Conservation (phyloP, 352 stramenopile genomes). For the Phytophthora ohioensis region DNA sequence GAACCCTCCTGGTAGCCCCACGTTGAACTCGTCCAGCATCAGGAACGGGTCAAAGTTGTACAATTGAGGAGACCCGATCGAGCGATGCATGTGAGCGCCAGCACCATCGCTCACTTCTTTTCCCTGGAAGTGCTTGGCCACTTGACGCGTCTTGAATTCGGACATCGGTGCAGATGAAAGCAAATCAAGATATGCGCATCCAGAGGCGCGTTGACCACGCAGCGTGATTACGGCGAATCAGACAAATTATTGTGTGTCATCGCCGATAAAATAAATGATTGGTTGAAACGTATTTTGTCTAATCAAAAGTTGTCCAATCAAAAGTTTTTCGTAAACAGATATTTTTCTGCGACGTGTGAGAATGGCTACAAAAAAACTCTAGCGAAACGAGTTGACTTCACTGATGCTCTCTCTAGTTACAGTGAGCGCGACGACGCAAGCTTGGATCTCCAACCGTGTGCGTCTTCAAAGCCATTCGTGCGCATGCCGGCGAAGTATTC, state of each 20-base stretch:
- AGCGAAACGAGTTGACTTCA: too few species aligned
- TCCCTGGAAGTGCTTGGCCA: conserved; percentile 55
- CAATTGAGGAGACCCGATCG: conserved; percentile 50
- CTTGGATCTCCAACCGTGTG: conserved; percentile 40
- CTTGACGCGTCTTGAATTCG: conserved; percentile 35
- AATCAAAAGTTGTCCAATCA: neutral
- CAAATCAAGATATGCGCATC: conserved; percentile 17
- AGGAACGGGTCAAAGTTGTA: conserved; percentile 55
- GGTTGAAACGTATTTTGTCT: conserved; percentile 1
- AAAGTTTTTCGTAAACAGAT: conserved; percentile 1
- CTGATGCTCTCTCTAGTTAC: too few species aligned
- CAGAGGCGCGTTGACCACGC: conserved; percentile 4
- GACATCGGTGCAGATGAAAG: conserved; percentile 15
- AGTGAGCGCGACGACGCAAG: neutral
- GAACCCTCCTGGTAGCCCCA: conserved; percentile 75
- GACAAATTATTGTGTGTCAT: conserved; percentile 18
- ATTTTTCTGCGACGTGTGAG: conserved; percentile 1
- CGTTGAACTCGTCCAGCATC: conserved; percentile 55
- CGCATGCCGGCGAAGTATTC: conserved; percentile 42
- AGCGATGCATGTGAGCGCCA: conserved; percentile 55
- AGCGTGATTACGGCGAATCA: conserved; percentile 10
- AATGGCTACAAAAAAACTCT: too few species aligned
- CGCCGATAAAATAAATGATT: neutral
- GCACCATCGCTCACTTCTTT: conserved; percentile 52
- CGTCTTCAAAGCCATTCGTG: conserved; percentile 70